These are phyloP conservation scores for Pseudomassariella vexata DNA, from an alignment of 2,329 filamentous ascomycete species.

Conservation along the genomic window DNA sequence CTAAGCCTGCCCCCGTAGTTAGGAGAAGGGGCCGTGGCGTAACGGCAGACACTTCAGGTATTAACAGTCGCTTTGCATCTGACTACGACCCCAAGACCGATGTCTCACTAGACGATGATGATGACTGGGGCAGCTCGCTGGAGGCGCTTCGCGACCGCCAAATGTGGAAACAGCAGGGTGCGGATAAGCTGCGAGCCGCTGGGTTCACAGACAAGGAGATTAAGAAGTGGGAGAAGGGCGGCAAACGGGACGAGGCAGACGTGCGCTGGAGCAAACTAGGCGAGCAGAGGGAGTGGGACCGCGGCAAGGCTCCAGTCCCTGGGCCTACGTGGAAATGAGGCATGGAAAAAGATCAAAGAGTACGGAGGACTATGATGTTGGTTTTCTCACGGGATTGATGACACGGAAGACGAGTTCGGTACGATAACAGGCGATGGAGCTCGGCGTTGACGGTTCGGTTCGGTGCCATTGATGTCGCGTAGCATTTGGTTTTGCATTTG, in stretches of 20 bases:
- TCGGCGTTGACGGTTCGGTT: no score
- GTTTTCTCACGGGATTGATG: no score
- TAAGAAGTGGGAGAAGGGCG: slow-evolving; percentile 62
- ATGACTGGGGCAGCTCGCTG: slow-evolving; percentile 75
- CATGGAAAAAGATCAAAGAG: no score
- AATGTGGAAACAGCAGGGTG: slow-evolving; percentile 69
- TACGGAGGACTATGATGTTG: no score
- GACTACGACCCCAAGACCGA: slow-evolving; percentile 56
- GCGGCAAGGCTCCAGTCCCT: no score
- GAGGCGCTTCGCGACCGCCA: slow-evolving; percentile 77
- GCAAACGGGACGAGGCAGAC: slow-evolving; percentile 55
- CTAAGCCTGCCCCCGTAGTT: slow-evolving; percentile 50
- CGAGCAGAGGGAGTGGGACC: slow-evolving; percentile 58
- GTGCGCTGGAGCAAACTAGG: slow-evolving; percentile 69
- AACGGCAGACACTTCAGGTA: slow-evolving; percentile 54
- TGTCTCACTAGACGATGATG: slow-evolving; percentile 45
- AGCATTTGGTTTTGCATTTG: no score
- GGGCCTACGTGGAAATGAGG: no score
- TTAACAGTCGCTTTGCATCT: slow-evolving; percentile 74
- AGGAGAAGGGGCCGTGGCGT: slow-evolving; percentile 67
- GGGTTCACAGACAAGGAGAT: slow-evolving; percentile 76
- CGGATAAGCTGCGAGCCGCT: slow-evolving; percentile 67
- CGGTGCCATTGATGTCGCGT: no score
- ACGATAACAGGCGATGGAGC: no score
- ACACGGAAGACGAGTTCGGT: no score